These are phyloP conservation scores for Aspergillus nanangensis DNA, from an alignment of 495 filamentous ascomycete genomes.

Conservation along the genomic window DNA sequence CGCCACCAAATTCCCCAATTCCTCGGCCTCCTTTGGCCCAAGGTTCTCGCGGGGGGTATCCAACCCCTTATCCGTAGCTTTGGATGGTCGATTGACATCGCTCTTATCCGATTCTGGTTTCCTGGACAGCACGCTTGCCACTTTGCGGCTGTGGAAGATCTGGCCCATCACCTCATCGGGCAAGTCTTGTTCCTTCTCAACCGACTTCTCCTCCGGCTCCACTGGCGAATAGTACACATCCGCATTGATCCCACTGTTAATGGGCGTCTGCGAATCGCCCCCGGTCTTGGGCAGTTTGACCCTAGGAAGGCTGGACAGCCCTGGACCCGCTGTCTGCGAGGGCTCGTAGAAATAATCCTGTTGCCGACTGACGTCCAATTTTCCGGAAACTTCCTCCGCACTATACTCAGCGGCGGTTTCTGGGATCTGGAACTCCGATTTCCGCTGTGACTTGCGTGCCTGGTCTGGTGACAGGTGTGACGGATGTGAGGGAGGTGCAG, in stretches of 20 bases:
- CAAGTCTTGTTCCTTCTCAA: slow-evolving; percentile 27
- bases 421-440: slow-evolving; percentile 55
- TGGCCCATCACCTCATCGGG: slow-evolving; percentile 56
- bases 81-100: background rate
- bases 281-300: slow-evolving; percentile 55
- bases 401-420: slow-evolving; percentile 27
- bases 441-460: slow-evolving; percentile 42
- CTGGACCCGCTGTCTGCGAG: slow-evolving; percentile 37
- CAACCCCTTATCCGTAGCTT: background rate
- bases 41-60: background rate
- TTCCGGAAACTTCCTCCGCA: slow-evolving; percentile 10
- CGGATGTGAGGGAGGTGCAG: background rate
- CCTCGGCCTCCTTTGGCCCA: background rate
- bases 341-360: slow-evolving; percentile 58
- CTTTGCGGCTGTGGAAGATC: slow-evolving; percentile 56
- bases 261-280: slow-evolving; percentile 37
- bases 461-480: slow-evolving; percentile 33
- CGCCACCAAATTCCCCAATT: slow-evolving; percentile 4
- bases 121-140: slow-evolving; percentile 49
- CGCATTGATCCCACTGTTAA: slow-evolving; percentile 47
- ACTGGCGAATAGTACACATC: slow-evolving; percentile 50
- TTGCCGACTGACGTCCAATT: slow-evolving; percentile 39
- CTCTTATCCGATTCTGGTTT: slow-evolving; percentile 16
- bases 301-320: slow-evolving; percentile 51
- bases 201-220: slow-evolving; percentile 8